A percentile compares a stretch with the other conserved stretches of the same genome.
Conservation (phyloP, 1,284 basidiomycete species). For the Cutaneotrichosporon arboriforme region DNA sequence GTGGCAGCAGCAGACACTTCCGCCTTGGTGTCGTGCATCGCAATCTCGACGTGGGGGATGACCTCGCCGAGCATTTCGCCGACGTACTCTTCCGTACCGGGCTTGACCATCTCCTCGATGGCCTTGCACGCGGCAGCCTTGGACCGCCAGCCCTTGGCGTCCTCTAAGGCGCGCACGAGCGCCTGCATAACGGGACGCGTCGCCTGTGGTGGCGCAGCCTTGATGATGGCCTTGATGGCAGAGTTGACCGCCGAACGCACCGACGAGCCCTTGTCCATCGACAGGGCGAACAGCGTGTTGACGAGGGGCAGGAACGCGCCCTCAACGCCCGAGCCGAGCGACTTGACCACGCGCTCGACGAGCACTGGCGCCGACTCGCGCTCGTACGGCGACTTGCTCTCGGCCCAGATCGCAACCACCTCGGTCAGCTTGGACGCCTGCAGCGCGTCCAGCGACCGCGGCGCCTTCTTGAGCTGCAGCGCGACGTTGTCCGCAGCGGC, state of each 20-base stretch:
- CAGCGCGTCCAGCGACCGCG: conserved; percentile 36
- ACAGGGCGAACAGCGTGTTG: conserved; percentile 72
- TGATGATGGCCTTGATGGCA: conserved; percentile 80
- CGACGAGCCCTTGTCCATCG: conserved; percentile 92
- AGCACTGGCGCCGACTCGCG: conserved; percentile 86
- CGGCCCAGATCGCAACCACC: conserved; percentile 65
- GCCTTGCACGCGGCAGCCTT: conserved; percentile 93
- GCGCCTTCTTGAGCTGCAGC: conserved; percentile 37
- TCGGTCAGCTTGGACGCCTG: conserved; percentile 53
- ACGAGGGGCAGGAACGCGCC: conserved; percentile 79
- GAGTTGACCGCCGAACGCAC: conserved; percentile 74
- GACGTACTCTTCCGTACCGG: conserved; percentile 69
- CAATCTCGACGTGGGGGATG: conserved; percentile 78
- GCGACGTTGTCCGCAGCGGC: conserved; percentile 43
- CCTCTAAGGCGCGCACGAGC: conserved; percentile 69
- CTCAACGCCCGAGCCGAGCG: conserved; percentile 68
- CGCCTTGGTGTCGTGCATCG: conserved; percentile 96
- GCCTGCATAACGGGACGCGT: conserved; percentile 66
- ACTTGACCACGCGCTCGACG: conserved; percentile 67
- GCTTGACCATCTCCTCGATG: conserved; percentile 65
- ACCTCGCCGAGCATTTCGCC: conserved; percentile 76
- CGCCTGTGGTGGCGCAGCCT: conserved; percentile 78
- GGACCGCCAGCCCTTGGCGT: conserved; percentile 81
- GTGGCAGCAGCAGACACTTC: conserved; percentile 85
- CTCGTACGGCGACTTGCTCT: conserved; percentile 84